Conservation (phyloP, 1,139 yeast species). For the Tardiomyces depauwii region DNA sequence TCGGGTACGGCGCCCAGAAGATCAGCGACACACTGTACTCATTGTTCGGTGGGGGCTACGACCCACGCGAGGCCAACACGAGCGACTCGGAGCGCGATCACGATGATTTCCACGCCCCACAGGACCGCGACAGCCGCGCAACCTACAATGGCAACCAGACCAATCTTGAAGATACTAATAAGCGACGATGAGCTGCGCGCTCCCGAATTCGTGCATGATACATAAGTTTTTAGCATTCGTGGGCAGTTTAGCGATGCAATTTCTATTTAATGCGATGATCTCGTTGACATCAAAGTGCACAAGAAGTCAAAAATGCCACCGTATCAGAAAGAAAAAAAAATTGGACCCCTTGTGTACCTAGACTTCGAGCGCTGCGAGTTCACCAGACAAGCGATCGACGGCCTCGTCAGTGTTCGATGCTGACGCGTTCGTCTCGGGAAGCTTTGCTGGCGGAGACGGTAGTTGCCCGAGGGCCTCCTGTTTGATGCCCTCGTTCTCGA, state of each 20-base stretch:
- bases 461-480: too few relatives aligned
- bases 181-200: background rate
- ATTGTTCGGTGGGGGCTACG: slow-evolving; percentile 20
- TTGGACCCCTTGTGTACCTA: too few relatives aligned
- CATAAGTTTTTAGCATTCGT: too few relatives aligned
- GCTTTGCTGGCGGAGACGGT: too few relatives aligned
- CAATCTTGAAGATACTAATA: slow-evolving; percentile 31
- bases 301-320: too few relatives aligned
- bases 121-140: slow-evolving; percentile 23
- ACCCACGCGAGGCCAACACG: slow-evolving; percentile 7
- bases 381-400: background rate
- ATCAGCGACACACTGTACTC: slow-evolving; percentile 17
- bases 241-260: too few relatives aligned
- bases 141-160: slow-evolving; percentile 40
- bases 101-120: slow-evolving; percentile 3
- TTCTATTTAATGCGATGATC: too few relatives aligned
- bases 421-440: too few relatives aligned
- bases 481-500: too few relatives aligned
- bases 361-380: background rate
- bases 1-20: slow-evolving; percentile 12
- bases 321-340: too few relatives aligned
- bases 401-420: too few relatives aligned
- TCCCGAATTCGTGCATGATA: background rate
- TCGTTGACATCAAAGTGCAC: too few relatives aligned
- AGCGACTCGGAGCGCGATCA: background rate